Conservation (phyloP, 2,329 filamentous ascomycete species). For the Aspergillus sp. region DNA sequence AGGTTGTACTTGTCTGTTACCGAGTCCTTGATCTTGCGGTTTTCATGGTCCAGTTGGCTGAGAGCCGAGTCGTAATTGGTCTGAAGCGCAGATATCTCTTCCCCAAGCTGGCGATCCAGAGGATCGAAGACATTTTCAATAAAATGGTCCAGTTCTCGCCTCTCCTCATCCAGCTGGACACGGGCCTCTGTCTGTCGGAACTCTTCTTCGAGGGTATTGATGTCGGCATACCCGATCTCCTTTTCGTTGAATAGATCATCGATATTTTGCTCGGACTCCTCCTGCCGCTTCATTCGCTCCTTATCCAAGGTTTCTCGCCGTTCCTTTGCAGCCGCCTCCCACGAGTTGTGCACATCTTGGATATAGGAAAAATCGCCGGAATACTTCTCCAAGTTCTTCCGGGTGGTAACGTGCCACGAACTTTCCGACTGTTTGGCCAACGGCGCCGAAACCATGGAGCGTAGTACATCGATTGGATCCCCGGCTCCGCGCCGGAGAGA, state of each 20-base stretch:
- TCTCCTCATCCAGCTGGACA: conserved; percentile 44
- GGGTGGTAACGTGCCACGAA: conserved; percentile 23
- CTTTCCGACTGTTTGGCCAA: conserved; percentile 25
- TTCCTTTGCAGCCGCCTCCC: conserved; percentile 38
- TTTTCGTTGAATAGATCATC: conserved; percentile 48
- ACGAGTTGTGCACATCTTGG: conserved; percentile 30
- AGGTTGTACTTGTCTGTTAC: conserved; percentile 24
- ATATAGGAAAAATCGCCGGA: conserved; percentile 38
- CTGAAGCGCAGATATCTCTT: conserved; percentile 41
- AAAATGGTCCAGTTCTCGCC: conserved; percentile 43
- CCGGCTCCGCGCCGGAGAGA: conserved; percentile 20
- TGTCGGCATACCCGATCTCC: conserved; percentile 50
- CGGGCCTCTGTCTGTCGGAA: conserved; percentile 45
- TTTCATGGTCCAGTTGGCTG: conserved; percentile 32
- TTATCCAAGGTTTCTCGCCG: conserved; percentile 39
- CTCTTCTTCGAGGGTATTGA: conserved; percentile 46
- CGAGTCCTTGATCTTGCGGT: conserved; percentile 25
- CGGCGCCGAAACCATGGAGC: conserved; percentile 25
- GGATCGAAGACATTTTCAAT: conserved; percentile 42
- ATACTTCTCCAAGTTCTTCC: conserved; percentile 25
- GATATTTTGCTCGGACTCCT: conserved; percentile 44
- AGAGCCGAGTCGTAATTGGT: conserved; percentile 38
- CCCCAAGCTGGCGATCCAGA: conserved; percentile 40
- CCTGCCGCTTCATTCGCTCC: conserved; percentile 41
- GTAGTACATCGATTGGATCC: conserved; percentile 24